Conservation (phyloP, 805 yeast genomes). For the Starmerella khaoyaiensis region DNA sequence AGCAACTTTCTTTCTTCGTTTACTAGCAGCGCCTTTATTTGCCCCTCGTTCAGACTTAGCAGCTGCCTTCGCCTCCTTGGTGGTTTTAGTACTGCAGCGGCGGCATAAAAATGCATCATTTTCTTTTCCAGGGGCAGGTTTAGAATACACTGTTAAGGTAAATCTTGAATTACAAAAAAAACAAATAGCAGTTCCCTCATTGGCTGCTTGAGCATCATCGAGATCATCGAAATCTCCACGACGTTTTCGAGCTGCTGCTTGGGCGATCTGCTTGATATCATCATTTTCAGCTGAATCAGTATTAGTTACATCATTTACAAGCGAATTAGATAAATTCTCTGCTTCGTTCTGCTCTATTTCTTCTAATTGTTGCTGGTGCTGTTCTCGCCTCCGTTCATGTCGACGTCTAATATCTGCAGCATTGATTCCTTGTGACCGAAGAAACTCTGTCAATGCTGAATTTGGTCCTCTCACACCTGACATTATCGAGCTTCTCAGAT, state of each 20-base stretch:
- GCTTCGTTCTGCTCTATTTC: slow-evolving; percentile 1
- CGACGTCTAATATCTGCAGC: slow-evolving; percentile 57
- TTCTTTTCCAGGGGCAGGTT: slow-evolving; percentile 26
- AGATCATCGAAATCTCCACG: slow-evolving; percentile 16
- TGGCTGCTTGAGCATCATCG: slow-evolving; percentile 14
- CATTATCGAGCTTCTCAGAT: no score
- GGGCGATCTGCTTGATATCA: slow-evolving; percentile 20
- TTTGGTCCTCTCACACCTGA: slow-evolving; percentile 36
- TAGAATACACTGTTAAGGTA: slow-evolving; percentile 53
- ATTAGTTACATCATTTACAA: slow-evolving; percentile 13
- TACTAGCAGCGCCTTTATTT: slow-evolving; percentile 33
- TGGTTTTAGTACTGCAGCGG: slow-evolving; percentile 40
- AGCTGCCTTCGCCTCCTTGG: slow-evolving; percentile 35
- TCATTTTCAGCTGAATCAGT: slow-evolving; percentile 20
- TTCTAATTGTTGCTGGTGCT: slow-evolving; percentile 6
- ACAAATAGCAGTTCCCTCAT: slow-evolving; percentile 47
- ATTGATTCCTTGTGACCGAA: slow-evolving; percentile 77
- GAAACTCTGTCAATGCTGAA: slow-evolving; percentile 80
- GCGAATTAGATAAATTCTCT: neutral
- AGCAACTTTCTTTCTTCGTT: slow-evolving; percentile 66
- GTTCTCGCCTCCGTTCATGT: slow-evolving; percentile 18
- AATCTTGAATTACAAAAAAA: slow-evolving; percentile 49
- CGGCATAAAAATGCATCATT: slow-evolving; percentile 45
- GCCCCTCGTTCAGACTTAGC: slow-evolving; percentile 22
- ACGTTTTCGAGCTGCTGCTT: slow-evolving; percentile 22